These are phyloP conservation scores for Kuraishia ogatae DNA, from an alignment of 805 yeast species.

Conservation along the genomic window DNA sequence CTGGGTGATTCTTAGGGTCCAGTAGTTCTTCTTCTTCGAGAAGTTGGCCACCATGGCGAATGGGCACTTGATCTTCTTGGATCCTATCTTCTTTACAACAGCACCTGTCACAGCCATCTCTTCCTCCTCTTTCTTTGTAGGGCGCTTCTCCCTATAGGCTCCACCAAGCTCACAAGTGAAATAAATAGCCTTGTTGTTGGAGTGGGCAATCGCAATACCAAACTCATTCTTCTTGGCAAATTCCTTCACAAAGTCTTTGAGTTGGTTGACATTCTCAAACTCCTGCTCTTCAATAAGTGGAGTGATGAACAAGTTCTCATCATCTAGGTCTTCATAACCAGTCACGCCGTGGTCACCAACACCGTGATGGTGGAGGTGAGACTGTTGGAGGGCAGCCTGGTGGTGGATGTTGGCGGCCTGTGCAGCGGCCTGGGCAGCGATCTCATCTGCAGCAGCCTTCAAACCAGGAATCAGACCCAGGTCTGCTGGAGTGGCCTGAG, in stretches of 20 bases:
- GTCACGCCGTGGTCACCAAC: not conserved
- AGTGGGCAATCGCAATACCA: conserved; percentile 52
- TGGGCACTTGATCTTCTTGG: conserved; percentile 48
- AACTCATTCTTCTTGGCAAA: conserved; percentile 50
- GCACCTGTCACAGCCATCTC: conserved; percentile 2
- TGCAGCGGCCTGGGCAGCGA: not conserved
- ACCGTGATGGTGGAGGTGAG: not conserved
- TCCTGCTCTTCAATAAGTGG: conserved; percentile 46
- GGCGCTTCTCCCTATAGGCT: conserved; percentile 41
- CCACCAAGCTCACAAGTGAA: conserved; percentile 55
- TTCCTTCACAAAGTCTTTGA: conserved; percentile 45
- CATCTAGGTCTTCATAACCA: not conserved
- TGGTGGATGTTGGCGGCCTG: conserved; percentile 1
- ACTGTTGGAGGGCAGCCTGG: not conserved
- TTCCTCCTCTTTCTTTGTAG: conserved; percentile 16
- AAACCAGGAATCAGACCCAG: conserved; percentile 1
- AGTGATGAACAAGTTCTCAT: conserved; percentile 37
- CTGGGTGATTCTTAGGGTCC: conserved; percentile 46
- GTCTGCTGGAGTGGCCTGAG: conserved; percentile 4
- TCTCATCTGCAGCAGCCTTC: conserved; percentile 4
- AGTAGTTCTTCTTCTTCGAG: conserved; percentile 37
- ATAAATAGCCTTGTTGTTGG: conserved; percentile 49
- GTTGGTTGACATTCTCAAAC: conserved; percentile 38
- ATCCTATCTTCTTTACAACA: conserved; percentile 19
- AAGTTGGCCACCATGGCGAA: conserved; percentile 51